Percentiles rank a stretch among this genome's conserved stretches.
Conservation (phyloP, 768 basidiomycete genomes). For the Boletus barrowsii region DNA sequence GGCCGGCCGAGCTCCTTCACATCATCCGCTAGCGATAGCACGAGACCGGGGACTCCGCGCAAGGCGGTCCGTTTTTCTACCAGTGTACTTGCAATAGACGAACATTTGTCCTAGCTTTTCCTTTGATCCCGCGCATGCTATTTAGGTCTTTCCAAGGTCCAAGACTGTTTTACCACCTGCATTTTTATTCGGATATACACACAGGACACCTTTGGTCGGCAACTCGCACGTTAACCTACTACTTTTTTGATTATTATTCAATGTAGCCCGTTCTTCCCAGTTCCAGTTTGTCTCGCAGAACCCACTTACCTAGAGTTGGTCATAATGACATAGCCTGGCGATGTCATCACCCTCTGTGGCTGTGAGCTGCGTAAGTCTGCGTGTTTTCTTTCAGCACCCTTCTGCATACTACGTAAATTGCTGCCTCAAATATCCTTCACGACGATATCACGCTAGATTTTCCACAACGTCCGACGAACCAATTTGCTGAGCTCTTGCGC, state of each 20-base stretch:
- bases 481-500: neutral
- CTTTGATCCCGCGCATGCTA: constrained; percentile 1
- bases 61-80: constrained; percentile 65
- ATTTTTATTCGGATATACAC: constrained; percentile 23
- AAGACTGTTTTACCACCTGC: constrained; percentile 15
- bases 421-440: neutral
- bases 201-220: constrained; percentile 16
- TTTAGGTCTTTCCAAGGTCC: neutral
- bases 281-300: constrained; percentile 4
- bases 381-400: constrained; percentile 6
- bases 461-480: neutral
- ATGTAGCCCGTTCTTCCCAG: constrained; percentile 28
- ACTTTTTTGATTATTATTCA: constrained; percentile 27
- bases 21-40: constrained; percentile 33
- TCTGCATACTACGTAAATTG: neutral
- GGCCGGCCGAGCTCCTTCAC: constrained; percentile 30
- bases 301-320: neutral
- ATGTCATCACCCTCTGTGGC: constrained; percentile 28
- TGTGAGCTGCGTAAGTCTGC: constrained; percentile 17
- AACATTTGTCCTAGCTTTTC: constrained; percentile 16
- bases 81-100: constrained; percentile 34
- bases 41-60: constrained; percentile 44
- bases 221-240: constrained; percentile 19
- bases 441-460: constrained; percentile 7
- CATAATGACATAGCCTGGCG: neutral